Conservation (phyloP, 768 basidiomycete genomes). For the Russula virescens region DNA sequence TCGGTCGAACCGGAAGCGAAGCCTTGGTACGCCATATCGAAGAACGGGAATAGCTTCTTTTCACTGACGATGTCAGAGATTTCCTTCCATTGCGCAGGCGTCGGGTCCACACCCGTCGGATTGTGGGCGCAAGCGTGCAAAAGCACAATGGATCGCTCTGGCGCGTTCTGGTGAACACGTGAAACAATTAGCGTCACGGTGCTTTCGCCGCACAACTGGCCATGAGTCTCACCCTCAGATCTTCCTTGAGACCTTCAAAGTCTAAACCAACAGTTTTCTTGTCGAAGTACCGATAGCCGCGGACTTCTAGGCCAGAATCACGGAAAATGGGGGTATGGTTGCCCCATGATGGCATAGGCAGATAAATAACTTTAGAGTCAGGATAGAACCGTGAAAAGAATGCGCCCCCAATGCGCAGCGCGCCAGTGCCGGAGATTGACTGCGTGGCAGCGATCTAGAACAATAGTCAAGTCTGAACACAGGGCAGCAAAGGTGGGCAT, state of each 20-base stretch:
- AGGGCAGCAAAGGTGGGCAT: slow-evolving; percentile 27
- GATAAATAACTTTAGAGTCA: slow-evolving; percentile 80
- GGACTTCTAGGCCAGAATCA: slow-evolving; percentile 92
- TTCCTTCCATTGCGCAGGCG: slow-evolving; percentile 85
- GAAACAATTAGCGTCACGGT: background rate
- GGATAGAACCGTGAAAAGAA: slow-evolving; percentile 90
- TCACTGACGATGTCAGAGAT: slow-evolving; percentile 84
- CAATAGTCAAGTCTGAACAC: background rate
- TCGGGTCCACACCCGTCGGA: slow-evolving; percentile 97
- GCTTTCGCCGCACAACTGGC: background rate
- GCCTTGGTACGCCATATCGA: slow-evolving; percentile 99
- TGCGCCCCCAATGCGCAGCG: slow-evolving; percentile 89
- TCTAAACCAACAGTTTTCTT: slow-evolving; percentile 88
- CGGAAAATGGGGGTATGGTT: slow-evolving; percentile 93
- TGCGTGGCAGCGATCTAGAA: slow-evolving; percentile 78
- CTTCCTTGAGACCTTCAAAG: slow-evolving; percentile 84
- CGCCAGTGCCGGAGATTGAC: slow-evolving; percentile 96
- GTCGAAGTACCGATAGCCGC: slow-evolving; percentile 90
- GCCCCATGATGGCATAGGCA: slow-evolving; percentile 94
- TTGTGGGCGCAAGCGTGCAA: slow-evolving; percentile 98
- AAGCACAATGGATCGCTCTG: slow-evolving; percentile 78
- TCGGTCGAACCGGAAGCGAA: slow-evolving; percentile 92
- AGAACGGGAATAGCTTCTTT: slow-evolving; percentile 93
- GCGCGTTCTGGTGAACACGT: slow-evolving; percentile 27
- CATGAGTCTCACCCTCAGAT: slow-evolving; percentile 61